Conservation (phyloP, 257 asterid genomes). For the Ligustrum vulgare region DNA sequence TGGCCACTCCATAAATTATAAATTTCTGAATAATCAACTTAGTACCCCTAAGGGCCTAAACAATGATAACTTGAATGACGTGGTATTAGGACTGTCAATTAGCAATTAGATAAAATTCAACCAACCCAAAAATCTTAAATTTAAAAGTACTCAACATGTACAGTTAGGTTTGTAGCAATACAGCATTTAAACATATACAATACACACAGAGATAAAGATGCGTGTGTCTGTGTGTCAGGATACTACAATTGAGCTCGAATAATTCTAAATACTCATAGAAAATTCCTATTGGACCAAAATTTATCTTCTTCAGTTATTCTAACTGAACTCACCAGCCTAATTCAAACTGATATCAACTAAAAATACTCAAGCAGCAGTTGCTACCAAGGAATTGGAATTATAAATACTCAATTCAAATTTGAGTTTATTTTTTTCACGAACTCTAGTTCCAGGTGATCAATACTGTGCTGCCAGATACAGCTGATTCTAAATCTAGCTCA, state of each 20-base stretch:
- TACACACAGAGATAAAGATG: background rate
- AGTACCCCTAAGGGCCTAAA: background rate
- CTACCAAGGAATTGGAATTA: background rate
- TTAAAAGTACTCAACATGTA: background rate
- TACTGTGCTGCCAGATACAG: conserved; percentile 9
- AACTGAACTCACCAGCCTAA: background rate
- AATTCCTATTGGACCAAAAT: background rate
- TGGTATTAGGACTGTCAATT: background rate
- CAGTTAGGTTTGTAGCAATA: background rate
- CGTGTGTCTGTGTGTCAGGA: background rate
- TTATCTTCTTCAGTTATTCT: background rate
- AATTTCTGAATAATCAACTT: background rate
- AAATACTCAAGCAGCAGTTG: background rate
- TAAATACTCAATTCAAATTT: background rate
- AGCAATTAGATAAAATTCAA: background rate
- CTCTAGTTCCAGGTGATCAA: background rate
- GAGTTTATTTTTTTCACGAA: background rate
- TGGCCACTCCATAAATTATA: background rate
- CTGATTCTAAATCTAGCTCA: background rate
- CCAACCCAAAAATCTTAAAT: background rate
- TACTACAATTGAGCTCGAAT: background rate
- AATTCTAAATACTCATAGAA: background rate
- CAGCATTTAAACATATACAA: background rate
- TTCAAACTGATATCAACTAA: background rate
- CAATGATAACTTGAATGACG: background rate